Evolutionary conservation across 768 basidiomycete species (phyloP).

Genomic region (Pulveroboletus sp.): DNA sequence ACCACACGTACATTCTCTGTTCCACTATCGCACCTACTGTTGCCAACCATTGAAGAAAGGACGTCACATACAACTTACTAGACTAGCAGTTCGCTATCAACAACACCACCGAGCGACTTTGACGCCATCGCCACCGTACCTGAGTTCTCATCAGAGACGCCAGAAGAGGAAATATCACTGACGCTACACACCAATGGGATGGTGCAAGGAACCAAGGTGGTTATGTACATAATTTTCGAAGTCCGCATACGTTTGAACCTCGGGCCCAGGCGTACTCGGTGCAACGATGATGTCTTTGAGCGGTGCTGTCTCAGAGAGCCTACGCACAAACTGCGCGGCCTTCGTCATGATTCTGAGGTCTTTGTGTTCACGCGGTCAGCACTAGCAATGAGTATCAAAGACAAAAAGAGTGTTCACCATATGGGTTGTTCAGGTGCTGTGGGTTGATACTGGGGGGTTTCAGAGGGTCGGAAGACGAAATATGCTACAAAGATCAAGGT

Average conservation of each 20-base stretch:
- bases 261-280: constrained; percentile 18
- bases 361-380: neutral
- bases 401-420: constrained; percentile 1
- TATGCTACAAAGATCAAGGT: constrained; percentile 7
- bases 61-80: constrained; percentile 1
- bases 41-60: neutral
- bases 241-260: constrained; percentile 14
- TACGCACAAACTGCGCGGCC: constrained; percentile 8
- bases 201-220: neutral
- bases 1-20: constrained; percentile 16
- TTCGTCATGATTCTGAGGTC: constrained; percentile 17
- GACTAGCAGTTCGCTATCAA: constrained; percentile 13
- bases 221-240: constrained; percentile 11
- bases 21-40: constrained; percentile 1
- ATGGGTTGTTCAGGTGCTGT: constrained; percentile 9
- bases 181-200: constrained; percentile 12
- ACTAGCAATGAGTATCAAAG: neutral
- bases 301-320: constrained; percentile 13
- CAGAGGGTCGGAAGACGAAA: constrained; percentile 13
- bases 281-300: constrained; percentile 14
- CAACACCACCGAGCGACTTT: constrained; percentile 15
- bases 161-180: neutral
- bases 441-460: constrained; percentile 11
- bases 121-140: constrained; percentile 19
- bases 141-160: constrained; percentile 1